Evolutionary conservation across 2,329 filamentous ascomycete genomes (phyloP), one percentile per base, ranked within the genome.

Genomic region (Penicillium italicum): DNA sequence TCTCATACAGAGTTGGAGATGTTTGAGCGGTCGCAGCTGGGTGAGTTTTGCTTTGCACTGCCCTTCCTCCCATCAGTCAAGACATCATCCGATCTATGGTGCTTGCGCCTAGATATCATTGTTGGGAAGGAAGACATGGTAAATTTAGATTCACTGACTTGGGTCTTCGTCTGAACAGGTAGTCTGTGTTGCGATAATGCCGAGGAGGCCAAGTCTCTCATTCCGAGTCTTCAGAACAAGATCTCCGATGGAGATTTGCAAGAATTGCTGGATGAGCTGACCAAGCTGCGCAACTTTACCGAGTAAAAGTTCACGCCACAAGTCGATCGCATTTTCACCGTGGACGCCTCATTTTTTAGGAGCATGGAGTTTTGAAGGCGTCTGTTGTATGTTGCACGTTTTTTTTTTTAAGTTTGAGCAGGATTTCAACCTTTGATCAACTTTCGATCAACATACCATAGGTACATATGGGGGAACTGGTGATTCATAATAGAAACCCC

Each of bases 151-250:
- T 50, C 40, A 58, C 38, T 43, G 37, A 52, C 41, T 37, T 28
- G 20, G 4, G 14, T 28, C 61, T 46, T 49, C 16, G 34, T 55
- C 40, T 33, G 40, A 51, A 59, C 69, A 95, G 92, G 91, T 33
- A 96, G 90, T 31, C 80, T 99, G 37, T 96, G 91, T 75, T 96
- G 92, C 72, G 92, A 96, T 67, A 88, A 86, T 42, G 88, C 91
- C 56, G 94, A 99, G 71, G 95, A 99, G 77, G 94, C 94, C 58
- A 97, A 96, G 78, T 96, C 91, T 9, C 82, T 99, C 56, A 96
- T 99, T 60, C 95, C 94, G 1, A 96, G 83, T 64, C 74, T 99
- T 48, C 82, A 86, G 65, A 87, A 91, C 74, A 99, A 99, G 78
- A 95, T 97, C 69, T 83, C 83, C 58, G 93, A 97, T 71, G 89